phyloP scores from a whole-genome alignment of 495 filamentous ascomycete genomes.

The Penicillium steckii region DNA sequence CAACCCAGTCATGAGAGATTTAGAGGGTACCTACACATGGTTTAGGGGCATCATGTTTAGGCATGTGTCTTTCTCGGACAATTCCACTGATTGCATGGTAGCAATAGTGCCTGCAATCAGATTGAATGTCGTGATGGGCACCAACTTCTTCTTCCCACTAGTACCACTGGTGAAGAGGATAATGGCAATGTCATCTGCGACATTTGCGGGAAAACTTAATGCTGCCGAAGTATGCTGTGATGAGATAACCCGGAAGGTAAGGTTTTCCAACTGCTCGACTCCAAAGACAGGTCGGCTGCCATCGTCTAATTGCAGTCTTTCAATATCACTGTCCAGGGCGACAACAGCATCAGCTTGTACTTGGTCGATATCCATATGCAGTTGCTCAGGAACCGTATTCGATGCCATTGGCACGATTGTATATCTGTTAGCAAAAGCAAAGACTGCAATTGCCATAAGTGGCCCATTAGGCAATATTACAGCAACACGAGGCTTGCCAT shows the following conservation, averaged over 20 bases:
- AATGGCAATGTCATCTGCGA: conserved; percentile 34
- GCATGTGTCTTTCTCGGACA: conserved; percentile 34
- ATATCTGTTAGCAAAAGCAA: conserved; percentile 18
- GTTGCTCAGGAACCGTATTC: conserved; percentile 19
- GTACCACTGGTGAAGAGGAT: conserved; percentile 49
- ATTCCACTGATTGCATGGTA: conserved; percentile 40
- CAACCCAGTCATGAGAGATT: neutral
- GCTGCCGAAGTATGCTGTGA: neutral
- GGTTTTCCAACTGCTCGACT: conserved; percentile 11
- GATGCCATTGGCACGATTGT: conserved; percentile 22
- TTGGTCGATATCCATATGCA: conserved; percentile 18
- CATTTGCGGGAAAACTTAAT: conserved; percentile 4
- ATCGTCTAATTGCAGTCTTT: conserved; percentile 13
- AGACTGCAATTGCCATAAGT: conserved; percentile 14
- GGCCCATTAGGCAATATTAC: conserved; percentile 21
- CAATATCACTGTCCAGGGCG: conserved; percentile 18
- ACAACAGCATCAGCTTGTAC: conserved; percentile 20
- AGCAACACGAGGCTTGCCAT: conserved; percentile 21
- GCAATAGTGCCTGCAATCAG: conserved; percentile 35
- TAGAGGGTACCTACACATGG: conserved; percentile 33
- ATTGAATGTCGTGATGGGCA: conserved; percentile 38
- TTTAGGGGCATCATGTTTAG: conserved; percentile 50
- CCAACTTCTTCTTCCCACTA: conserved; percentile 45
- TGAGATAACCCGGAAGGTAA: conserved; percentile 18
- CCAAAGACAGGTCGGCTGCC: conserved; percentile 16